Evolutionary conservation across 2,329 filamentous ascomycete genomes (phyloP).

Genomic region (Diaporthe vaccinii): DNA sequence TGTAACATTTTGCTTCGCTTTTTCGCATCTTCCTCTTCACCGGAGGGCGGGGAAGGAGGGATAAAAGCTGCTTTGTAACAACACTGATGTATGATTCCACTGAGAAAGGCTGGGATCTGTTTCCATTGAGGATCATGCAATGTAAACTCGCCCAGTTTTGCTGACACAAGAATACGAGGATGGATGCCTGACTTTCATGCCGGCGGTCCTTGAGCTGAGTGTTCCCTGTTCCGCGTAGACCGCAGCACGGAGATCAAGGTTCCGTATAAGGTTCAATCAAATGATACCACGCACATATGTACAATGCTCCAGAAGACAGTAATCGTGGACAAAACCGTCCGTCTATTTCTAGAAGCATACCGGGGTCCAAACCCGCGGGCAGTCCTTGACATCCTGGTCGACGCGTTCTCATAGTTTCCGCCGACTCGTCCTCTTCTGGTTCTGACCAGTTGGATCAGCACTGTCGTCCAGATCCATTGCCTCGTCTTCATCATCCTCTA

Average conservation of each 20-base stretch:
- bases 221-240: background rate
- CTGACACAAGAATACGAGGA: background rate
- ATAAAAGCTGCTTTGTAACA: constrained; percentile 24
- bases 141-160: constrained; percentile 15
- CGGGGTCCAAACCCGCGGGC: background rate
- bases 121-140: constrained; percentile 13
- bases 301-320: background rate
- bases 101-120: constrained; percentile 23
- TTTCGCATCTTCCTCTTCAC: constrained; percentile 13
- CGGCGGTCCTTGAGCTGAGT: background rate
- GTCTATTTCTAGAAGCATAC: background rate
- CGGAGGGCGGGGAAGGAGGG: background rate
- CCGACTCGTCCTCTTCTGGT: constrained; percentile 66
- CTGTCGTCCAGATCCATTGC: constrained; percentile 69
- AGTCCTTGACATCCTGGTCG: background rate
- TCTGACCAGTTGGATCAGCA: constrained; percentile 64
- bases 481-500: constrained; percentile 59
- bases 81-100: constrained; percentile 26
- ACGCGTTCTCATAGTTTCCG: constrained; percentile 62
- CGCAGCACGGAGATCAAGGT: background rate
- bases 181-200: background rate
- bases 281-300: background rate
- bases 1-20: constrained; percentile 10
- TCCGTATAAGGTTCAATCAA: background rate
- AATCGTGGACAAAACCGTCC: background rate